Evolutionary conservation across 192 early-diverging fungal species (phyloP).

Genomic region (Backusella australiensis): DNA sequence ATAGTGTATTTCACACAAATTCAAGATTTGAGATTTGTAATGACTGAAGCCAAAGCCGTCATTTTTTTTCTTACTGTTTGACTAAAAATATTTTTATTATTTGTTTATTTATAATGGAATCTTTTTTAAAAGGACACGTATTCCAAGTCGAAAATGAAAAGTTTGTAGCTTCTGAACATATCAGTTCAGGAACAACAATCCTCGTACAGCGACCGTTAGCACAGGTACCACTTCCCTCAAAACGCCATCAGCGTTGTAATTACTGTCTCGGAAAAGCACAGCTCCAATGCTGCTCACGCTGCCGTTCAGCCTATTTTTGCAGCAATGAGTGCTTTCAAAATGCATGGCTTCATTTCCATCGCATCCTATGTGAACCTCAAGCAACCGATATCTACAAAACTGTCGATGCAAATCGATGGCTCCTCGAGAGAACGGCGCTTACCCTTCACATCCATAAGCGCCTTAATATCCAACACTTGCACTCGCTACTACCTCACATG

Average conservation of each 20-base stretch:
- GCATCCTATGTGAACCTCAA: constrained; percentile 19
- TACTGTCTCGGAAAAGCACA: constrained; percentile 22
- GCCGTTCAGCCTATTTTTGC: constrained; percentile 30
- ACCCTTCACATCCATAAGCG: constrained; percentile 17
- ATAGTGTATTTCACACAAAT: too few relatives aligned
- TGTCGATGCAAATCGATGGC: constrained; percentile 20
- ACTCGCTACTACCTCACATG: constrained; percentile 15
- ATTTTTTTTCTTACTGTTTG: too few relatives aligned
- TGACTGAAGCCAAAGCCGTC: too few relatives aligned
- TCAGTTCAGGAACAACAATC: background rate
- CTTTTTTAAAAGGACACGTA: background rate
- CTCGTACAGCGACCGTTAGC: constrained; percentile 8
- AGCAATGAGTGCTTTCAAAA: constrained; percentile 30
- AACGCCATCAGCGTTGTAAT: constrained; percentile 25
- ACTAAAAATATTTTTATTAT: background rate
- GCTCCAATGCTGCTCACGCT: constrained; percentile 30
- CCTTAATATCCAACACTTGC: constrained; percentile 24
- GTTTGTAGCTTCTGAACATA: background rate
- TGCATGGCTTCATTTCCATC: constrained; percentile 29
- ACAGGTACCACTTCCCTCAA: constrained; percentile 22
- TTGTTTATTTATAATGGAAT: background rate
- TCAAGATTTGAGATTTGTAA: too few relatives aligned
- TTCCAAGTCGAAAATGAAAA: background rate
- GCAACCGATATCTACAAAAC: constrained; percentile 12
- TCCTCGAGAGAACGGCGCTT: constrained; percentile 14